Percentiles rank a stretch among this genome's conserved stretches.
phyloP scores from a whole-genome alignment of 345 rosid genomes.

The Populus tremula region DNA sequence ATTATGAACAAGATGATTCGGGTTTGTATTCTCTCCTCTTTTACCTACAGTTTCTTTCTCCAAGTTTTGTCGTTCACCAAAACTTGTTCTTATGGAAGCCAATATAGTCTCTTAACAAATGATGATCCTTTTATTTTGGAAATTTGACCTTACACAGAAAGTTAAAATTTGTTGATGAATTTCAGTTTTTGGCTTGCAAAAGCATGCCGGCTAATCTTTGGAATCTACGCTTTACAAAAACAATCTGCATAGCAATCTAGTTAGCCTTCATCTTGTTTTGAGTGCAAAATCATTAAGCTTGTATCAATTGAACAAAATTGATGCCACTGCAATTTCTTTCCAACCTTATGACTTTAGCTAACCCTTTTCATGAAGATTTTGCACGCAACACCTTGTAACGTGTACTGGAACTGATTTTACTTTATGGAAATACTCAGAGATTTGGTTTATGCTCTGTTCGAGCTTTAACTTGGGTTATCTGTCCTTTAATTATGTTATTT shows the following conservation, averaged over 20 bases:
- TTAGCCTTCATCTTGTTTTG: not conserved
- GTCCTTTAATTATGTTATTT: not conserved
- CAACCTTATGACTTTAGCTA: too few relatives aligned
- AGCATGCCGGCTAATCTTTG: too few relatives aligned
- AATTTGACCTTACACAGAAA: not conserved
- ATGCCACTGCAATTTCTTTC: not conserved
- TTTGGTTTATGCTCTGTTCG: not conserved
- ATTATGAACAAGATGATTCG: constrained; percentile 92
- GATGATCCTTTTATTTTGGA: not conserved
- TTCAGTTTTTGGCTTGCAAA: not conserved
- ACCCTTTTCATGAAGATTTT: not conserved
- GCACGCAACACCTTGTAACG: not conserved
- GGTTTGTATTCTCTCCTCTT: constrained; percentile 38
- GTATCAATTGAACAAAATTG: not conserved
- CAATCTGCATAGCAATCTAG: not conserved
- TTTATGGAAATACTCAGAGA: not conserved
- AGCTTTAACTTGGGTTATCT: not conserved
- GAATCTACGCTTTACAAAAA: not conserved
- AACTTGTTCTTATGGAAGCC: not conserved
- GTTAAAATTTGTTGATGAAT: not conserved
- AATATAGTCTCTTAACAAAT: not conserved
- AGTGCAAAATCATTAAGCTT: not conserved
- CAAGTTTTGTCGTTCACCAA: constrained; percentile 5
- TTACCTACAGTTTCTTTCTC: constrained; percentile 7
- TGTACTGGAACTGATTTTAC: not conserved